phyloP scores from a whole-genome alignment of 2,329 filamentous ascomycete genomes.

The Exophiala spinifera region DNA sequence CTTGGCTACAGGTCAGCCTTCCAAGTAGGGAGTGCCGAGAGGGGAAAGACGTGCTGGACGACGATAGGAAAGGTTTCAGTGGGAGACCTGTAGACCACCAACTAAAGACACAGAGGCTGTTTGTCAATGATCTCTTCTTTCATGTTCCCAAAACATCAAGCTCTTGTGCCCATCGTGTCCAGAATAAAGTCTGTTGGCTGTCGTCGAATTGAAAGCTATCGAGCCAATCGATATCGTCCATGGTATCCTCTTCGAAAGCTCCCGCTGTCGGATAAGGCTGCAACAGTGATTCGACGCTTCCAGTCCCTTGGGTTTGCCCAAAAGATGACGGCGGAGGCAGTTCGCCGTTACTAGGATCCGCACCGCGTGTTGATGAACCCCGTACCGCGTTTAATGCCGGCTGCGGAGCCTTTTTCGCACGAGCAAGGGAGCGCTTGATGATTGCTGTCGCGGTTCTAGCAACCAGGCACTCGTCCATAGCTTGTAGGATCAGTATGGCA shows the following conservation, averaged over 20 bases:
- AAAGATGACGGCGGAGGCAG: background rate
- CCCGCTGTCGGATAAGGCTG: background rate
- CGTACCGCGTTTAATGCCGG: conserved; percentile 1
- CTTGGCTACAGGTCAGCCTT: background rate
- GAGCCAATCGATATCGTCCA: conserved; percentile 13
- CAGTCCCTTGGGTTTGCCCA: background rate
- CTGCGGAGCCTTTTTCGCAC: conserved; percentile 11
- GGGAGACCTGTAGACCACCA: too few relatives aligned
- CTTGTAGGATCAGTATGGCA: conserved; percentile 40
- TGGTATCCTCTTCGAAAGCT: background rate
- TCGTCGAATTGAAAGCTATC: conserved; percentile 11
- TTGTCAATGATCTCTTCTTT: too few relatives aligned
- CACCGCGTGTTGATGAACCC: background rate
- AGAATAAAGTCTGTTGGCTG: conserved; percentile 18
- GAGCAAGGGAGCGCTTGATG: conserved; percentile 14
- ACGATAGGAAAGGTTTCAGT: too few relatives aligned
- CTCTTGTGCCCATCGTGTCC: conserved; percentile 19
- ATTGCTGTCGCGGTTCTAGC: conserved; percentile 35
- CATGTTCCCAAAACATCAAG: conserved; percentile 6
- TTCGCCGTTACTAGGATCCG: background rate
- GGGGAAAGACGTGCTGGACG: too few relatives aligned
- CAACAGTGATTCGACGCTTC: background rate
- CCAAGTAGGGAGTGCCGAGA: too few relatives aligned
- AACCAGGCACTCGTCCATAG: conserved; percentile 43
- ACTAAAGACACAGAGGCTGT: too few relatives aligned